Evolutionary conservation across 768 basidiomycete species (phyloP), one percentile per base, ranked within the genome.

Genomic region (Holtermanniella nyarrowii): DNA sequence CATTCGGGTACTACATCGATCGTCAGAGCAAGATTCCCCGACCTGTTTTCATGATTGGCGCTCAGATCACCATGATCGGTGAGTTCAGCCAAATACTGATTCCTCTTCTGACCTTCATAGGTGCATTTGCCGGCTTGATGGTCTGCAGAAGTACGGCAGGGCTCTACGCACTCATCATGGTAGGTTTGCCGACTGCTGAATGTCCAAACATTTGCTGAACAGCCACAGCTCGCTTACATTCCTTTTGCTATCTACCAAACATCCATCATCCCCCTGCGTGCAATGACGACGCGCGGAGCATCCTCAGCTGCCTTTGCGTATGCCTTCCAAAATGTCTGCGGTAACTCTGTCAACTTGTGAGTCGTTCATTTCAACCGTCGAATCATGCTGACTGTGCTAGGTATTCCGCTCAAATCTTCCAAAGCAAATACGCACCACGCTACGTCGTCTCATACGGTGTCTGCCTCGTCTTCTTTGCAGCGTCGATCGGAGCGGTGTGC

Each of bases 381-480:
- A 3, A 7, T 13, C 39, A 22, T 23, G 1, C 44, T 26, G 4
- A 39, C n/a, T n/a, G n/a, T 24, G 18, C 1, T 25, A 57, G 53
- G 10, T 57, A 52, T 46, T 49, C 56, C 16, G 56, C 61, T 1
- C 63, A 65, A 49, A 49, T 63, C 39, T 66, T 63, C 62, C 55
- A 48, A 20, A 31, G 49, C 25, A 49, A 61, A 46, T 66, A 61
- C 44, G 59, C 59, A 0, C 64, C 64, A 1, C 43, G 56, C 11
- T 66, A 61, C 52, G 27, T 39, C 2, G 49, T 62, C n/a, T 50
- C 63, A 3, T 65, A 48, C 58, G 44, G 31, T 10, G 54, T 62
- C 45, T 55, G 57, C 27, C 46, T 61, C 41, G 46, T 27, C 41
- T 58, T 61, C 48, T 25, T 50, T 20, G 57, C n/a, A 1, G 44